Percentiles rank a stretch among this genome's conserved stretches.
Evolutionary conservation across 2,329 filamentous ascomycete genomes (phyloP).

Genomic region (Penicillium frequentans): DNA sequence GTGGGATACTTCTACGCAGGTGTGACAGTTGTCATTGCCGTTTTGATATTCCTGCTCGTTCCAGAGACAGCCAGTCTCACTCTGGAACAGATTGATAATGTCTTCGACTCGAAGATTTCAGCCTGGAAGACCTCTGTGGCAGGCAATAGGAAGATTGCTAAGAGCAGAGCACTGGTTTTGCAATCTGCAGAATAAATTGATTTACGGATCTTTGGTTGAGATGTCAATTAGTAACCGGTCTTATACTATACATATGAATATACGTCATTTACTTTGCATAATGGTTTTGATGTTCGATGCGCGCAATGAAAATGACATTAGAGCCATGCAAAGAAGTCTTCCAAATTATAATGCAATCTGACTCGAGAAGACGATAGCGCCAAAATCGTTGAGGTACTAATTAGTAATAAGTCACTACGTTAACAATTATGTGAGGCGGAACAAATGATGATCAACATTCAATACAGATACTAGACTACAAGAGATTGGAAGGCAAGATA

Average conservation of each 20-base stretch:
- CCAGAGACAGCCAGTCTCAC: constrained; percentile 28
- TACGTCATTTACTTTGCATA: not conserved
- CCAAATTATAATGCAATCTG: too few species aligned
- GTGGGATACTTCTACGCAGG: constrained; percentile 33
- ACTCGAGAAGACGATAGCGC: too few species aligned
- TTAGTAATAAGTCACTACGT: too few species aligned
- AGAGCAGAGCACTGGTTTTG: not conserved
- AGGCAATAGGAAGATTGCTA: constrained; percentile 15
- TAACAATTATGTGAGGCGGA: too few species aligned
- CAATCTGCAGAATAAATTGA: not conserved
- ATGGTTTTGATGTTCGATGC: not conserved
- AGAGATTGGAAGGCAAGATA: not conserved
- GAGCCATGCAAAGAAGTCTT: too few species aligned
- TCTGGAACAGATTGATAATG: constrained; percentile 30
- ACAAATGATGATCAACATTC: not conserved
- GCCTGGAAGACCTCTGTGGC: constrained; percentile 27
- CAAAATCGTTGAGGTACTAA: too few species aligned
- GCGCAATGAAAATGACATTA: too few species aligned
- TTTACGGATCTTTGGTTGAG: not conserved
- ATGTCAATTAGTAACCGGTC: not conserved
- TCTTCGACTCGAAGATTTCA: constrained; percentile 18
- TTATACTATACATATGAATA: not conserved
- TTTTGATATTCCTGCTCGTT: constrained; percentile 21
- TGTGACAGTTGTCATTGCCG: constrained; percentile 16
- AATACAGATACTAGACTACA: not conserved